Evolutionary conservation across 768 basidiomycete species (phyloP).

Genomic region (Suillus decipiens): DNA sequence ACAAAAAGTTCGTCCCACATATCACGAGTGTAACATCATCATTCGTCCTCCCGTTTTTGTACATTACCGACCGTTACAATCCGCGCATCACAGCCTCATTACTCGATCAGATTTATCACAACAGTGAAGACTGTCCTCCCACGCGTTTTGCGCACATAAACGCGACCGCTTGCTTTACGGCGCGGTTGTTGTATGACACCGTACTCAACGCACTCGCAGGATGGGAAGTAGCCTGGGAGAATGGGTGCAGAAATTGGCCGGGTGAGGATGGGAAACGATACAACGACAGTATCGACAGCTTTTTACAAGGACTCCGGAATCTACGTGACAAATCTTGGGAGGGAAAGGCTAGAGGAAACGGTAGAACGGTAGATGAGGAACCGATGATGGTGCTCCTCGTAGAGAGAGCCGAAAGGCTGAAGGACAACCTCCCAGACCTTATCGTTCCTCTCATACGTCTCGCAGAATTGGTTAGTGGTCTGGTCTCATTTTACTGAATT

Average conservation of each 20-base stretch:
- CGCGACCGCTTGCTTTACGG: conserved; percentile 59
- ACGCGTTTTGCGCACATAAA: conserved; percentile 51
- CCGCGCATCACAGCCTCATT: conserved; percentile 47
- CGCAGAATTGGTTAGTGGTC: conserved; percentile 60
- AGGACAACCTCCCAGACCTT: conserved; percentile 61
- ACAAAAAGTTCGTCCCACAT: conserved; percentile 25
- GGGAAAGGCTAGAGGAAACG: conserved; percentile 30
- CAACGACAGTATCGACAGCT: conserved; percentile 68
- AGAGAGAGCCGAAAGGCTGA: conserved; percentile 68
- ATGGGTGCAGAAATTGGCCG: conserved; percentile 63
- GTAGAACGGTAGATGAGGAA: conserved; percentile 33
- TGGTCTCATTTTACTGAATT: neutral
- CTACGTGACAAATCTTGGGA: conserved; percentile 29
- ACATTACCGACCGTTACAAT: conserved; percentile 59
- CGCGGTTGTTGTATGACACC: conserved; percentile 66
- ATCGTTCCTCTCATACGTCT: conserved; percentile 72
- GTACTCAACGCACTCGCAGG: conserved; percentile 60
- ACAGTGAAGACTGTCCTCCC: conserved; percentile 22
- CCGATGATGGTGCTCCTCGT: conserved; percentile 57
- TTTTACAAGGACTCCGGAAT: conserved; percentile 62
- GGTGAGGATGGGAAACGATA: conserved; percentile 43
- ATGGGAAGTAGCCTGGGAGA: conserved; percentile 59
- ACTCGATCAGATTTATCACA: conserved; percentile 39
- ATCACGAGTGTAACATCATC: conserved; percentile 33
- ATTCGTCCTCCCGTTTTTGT: conserved; percentile 65